Evolutionary conservation across 1,284 basidiomycete genomes (phyloP).

Genomic region (Pseudozyma pruni): DNA sequence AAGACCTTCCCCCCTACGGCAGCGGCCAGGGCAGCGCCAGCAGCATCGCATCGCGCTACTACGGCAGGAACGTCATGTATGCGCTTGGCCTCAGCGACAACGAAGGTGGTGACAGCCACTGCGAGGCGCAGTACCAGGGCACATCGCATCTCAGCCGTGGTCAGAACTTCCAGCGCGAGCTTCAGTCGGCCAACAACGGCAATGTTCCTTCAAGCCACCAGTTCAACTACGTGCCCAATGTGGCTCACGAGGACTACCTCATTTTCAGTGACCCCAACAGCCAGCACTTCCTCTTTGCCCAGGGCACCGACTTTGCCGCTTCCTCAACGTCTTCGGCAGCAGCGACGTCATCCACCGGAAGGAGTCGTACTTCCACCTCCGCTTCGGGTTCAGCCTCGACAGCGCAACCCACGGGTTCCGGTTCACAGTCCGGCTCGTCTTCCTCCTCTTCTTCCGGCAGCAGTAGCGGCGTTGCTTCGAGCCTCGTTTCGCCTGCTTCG

Average conservation of each 20-base stretch:
- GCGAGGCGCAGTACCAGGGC: constrained; percentile 59
- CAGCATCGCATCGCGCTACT: constrained; percentile 48
- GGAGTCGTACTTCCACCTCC: constrained; percentile 2
- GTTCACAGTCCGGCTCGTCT: constrained; percentile 5
- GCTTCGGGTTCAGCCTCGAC: constrained; percentile 1
- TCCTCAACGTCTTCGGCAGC: constrained; percentile 10
- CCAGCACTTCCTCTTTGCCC: constrained; percentile 46
- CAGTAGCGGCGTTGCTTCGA: constrained; percentile 7
- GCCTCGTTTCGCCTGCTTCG: background rate
- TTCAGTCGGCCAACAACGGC: constrained; percentile 38
- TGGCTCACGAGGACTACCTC: constrained; percentile 56
- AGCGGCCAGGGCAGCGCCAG: constrained; percentile 17
- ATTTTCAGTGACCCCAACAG: constrained; percentile 50
- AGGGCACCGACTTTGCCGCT: constrained; percentile 19
- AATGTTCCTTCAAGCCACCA: constrained; percentile 43
- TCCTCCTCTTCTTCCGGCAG: constrained; percentile 2
- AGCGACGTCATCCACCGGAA: constrained; percentile 5
- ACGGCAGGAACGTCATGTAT: constrained; percentile 49
- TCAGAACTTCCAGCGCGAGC: constrained; percentile 47
- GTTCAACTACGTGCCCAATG: constrained; percentile 51
- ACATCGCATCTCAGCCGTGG: constrained; percentile 54
- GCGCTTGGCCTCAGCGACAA: constrained; percentile 49
- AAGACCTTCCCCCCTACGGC: constrained; percentile 34
- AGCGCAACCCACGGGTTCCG: background rate
- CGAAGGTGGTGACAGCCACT: constrained; percentile 58